Percentiles rank a stretch among this genome's conserved stretches.
These are phyloP conservation scores for Venturia pyrina DNA, from an alignment of 2,329 filamentous ascomycete genomes.

Conservation along the genomic window DNA sequence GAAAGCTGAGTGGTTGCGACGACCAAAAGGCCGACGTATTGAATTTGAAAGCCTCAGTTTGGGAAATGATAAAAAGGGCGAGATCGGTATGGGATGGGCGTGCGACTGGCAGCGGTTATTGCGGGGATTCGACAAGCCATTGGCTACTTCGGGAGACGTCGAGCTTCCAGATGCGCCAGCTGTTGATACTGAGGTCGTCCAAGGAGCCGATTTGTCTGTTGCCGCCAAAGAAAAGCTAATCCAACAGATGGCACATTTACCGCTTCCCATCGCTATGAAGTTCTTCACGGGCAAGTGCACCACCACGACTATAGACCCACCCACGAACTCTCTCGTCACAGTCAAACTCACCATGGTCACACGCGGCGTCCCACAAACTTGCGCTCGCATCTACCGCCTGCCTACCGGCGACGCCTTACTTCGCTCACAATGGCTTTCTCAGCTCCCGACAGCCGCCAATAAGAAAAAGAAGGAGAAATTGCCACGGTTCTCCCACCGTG, in stretches of 20 bases:
- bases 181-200: background rate
- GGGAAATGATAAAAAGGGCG: constrained; percentile 64
- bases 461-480: background rate
- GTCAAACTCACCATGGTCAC: constrained; percentile 57
- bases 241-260: background rate
- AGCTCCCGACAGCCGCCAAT: background rate
- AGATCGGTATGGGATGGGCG: constrained; percentile 70
- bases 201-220: background rate
- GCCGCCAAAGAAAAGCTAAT: background rate
- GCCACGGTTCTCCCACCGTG: constrained; percentile 20
- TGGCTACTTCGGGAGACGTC: background rate
- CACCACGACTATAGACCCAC: background rate
- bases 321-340: constrained; percentile 37
- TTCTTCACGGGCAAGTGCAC: background rate
- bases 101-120: constrained; percentile 63
- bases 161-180: background rate
- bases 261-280: constrained; percentile 13
- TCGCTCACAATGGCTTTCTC: constrained; percentile 60
- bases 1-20: constrained; percentile 59
- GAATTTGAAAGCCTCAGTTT: constrained; percentile 68
- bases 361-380: constrained; percentile 59
- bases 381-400: constrained; percentile 79
- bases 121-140: background rate
- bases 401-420: constrained; percentile 48
- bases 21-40: constrained; percentile 71